Conservation (phyloP, 2,329 filamentous ascomycete genomes). For the Cordyceps fumosorosea region DNA sequence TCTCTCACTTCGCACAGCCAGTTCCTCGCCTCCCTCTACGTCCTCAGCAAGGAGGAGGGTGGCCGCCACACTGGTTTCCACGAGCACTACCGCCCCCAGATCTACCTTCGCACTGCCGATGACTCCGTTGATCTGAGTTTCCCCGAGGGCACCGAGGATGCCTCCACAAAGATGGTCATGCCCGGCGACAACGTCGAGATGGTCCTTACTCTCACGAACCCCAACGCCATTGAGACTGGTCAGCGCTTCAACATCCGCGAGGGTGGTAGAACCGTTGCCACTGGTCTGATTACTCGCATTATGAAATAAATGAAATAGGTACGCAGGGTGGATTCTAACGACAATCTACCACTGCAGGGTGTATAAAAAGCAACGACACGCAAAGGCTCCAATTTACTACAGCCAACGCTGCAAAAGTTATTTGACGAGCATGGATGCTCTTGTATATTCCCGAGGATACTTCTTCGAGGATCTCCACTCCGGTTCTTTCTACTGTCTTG, state of each 20-base stretch:
- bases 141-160: constrained; percentile 75
- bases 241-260: constrained; percentile 98
- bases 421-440: constrained; percentile 24
- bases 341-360: neutral
- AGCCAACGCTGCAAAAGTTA: constrained; percentile 6
- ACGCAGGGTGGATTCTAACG: neutral
- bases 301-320: constrained; percentile 39
- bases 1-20: constrained; percentile 79
- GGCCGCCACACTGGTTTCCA: constrained; percentile 94
- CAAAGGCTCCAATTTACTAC: neutral
- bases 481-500: constrained; percentile 34
- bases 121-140: constrained; percentile 73
- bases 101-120: constrained; percentile 91
- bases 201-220: constrained; percentile 77
- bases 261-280: constrained; percentile 84
- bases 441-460: constrained; percentile 30
- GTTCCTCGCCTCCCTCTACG: constrained; percentile 94
- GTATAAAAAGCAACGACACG: neutral
- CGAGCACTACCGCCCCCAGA: constrained; percentile 93
- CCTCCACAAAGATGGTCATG: constrained; percentile 77
- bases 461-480: constrained; percentile 35
- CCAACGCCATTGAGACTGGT: constrained; percentile 81
- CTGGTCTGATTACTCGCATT: constrained; percentile 74
- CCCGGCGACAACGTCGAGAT: constrained; percentile 99
- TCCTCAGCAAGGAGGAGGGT: constrained; percentile 95